Conservation (phyloP, 2,329 filamentous ascomycete species). For the Penicillium sp. region DNA sequence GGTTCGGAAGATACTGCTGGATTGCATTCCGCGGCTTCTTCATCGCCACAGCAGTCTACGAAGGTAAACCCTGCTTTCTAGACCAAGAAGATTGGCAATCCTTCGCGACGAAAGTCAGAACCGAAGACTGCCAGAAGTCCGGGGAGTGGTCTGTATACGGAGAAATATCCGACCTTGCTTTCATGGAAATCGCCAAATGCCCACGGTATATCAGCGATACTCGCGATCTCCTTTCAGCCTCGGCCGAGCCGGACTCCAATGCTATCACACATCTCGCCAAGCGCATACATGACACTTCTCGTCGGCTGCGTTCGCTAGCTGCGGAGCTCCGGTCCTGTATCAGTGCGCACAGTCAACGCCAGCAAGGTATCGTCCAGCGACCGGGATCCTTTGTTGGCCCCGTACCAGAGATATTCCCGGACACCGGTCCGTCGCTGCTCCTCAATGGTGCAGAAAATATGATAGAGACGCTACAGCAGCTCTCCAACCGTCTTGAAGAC, state of each 20-base stretch:
- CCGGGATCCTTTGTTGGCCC: constrained; percentile 26
- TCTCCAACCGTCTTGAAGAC: constrained; percentile 19
- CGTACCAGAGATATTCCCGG: constrained; percentile 23
- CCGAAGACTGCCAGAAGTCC: constrained; percentile 24
- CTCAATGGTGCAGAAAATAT: constrained; percentile 27
- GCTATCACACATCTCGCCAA: constrained; percentile 5
- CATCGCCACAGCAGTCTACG: constrained; percentile 34
- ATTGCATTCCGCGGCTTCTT: constrained; percentile 40
- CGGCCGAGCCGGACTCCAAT: background rate
- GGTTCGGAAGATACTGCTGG: constrained; percentile 36
- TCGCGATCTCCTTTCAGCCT: constrained; percentile 11
- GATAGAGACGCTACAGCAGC: constrained; percentile 16
- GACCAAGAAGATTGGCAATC: constrained; percentile 34
- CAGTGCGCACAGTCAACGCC: constrained; percentile 21
- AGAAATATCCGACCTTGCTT: constrained; percentile 22
- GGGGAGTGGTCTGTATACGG: constrained; percentile 27
- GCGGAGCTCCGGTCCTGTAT: constrained; percentile 20
- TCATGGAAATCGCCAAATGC: constrained; percentile 30
- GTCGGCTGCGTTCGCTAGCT: constrained; percentile 6
- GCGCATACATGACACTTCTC: constrained; percentile 20
- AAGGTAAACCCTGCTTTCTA: constrained; percentile 37
- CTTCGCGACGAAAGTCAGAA: constrained; percentile 23
- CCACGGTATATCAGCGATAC: constrained; percentile 29
- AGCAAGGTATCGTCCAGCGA: constrained; percentile 24
- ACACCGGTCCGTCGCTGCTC: constrained; percentile 26